phyloP scores from a whole-genome alignment of 108 stramenopile genomes.

The Nitzschia sp. region DNA sequence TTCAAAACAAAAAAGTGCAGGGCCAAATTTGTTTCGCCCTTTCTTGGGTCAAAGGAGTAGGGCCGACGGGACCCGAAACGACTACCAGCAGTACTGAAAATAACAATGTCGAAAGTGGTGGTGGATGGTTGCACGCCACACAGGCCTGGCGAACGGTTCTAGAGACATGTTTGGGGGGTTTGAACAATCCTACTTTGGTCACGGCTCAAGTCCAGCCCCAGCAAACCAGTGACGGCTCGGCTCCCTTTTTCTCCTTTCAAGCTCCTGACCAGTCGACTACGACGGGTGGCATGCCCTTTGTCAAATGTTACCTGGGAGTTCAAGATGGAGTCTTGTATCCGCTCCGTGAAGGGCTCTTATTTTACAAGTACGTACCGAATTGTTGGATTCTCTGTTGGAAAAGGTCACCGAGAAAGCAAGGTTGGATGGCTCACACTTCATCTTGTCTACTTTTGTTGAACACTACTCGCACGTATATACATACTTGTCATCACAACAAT shows the following conservation, averaged over 20 bases:
- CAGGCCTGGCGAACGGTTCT: slow-evolving; percentile 19
- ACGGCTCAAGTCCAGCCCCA: slow-evolving; percentile 1
- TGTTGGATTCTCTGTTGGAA: background rate
- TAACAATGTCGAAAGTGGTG: slow-evolving; percentile 5
- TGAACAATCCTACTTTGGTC: slow-evolving; percentile 9
- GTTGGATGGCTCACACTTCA: too few relatives aligned
- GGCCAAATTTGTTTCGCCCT: slow-evolving; percentile 66
- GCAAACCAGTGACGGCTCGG: background rate
- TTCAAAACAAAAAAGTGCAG: slow-evolving; percentile 43
- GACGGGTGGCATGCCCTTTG: slow-evolving; percentile 76
- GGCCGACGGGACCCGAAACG: slow-evolving; percentile 10
- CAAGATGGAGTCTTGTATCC: slow-evolving; percentile 81
- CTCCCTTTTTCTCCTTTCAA: background rate
- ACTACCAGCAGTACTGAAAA: background rate
- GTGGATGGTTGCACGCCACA: slow-evolving; percentile 21
- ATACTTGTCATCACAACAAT: too few relatives aligned
- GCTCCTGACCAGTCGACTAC: slow-evolving; percentile 41
- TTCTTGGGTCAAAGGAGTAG: slow-evolving; percentile 28
- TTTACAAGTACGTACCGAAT: slow-evolving; percentile 68
- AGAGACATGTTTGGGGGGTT: slow-evolving; percentile 31
- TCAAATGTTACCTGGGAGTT: slow-evolving; percentile 72
- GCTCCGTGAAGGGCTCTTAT: slow-evolving; percentile 72
- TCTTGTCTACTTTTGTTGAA: too few relatives aligned
- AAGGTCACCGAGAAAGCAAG: too few relatives aligned
- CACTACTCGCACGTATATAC: too few relatives aligned